A percentile compares a stretch with the other conserved stretches of the same genome.
Conservation (phyloP, 805 yeast genomes). For the Candida orba region DNA sequence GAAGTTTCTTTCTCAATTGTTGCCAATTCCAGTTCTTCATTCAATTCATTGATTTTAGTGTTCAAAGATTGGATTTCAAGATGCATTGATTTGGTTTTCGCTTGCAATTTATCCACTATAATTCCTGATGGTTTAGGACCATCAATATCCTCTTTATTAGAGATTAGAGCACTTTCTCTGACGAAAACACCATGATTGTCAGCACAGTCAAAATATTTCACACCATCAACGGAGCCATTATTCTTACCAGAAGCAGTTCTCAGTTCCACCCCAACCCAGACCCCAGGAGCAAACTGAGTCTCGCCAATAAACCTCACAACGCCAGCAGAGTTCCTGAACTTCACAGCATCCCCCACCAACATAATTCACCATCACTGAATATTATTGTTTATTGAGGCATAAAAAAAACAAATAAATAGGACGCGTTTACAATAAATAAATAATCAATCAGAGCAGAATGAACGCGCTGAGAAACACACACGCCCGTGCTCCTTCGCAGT, state of each 20-base stretch:
- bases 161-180: slow-evolving; percentile 28
- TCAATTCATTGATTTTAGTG: neutral
- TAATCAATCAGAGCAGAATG: neutral
- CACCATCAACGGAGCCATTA: slow-evolving; percentile 65
- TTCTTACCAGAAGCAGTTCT: slow-evolving; percentile 76
- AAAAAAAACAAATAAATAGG: neutral
- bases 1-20: slow-evolving; percentile 40
- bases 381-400: too few species aligned
- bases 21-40: slow-evolving; percentile 25
- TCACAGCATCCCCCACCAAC: slow-evolving; percentile 12
- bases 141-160: slow-evolving; percentile 4
- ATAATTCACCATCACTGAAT: neutral
- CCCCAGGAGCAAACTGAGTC: slow-evolving; percentile 53
- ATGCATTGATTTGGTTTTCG: slow-evolving; percentile 32
- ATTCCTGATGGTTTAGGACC: slow-evolving; percentile 22
- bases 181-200: slow-evolving; percentile 52
- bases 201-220: slow-evolving; percentile 46
- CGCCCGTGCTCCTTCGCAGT: slow-evolving; percentile 28
- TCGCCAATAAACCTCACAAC: slow-evolving; percentile 42
- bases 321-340: slow-evolving; percentile 29
- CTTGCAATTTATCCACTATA: slow-evolving; percentile 35
- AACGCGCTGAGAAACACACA: slow-evolving; percentile 8
- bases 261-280: slow-evolving; percentile 79
- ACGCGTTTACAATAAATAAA: neutral
- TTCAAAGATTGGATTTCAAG: slow-evolving; percentile 25